Evolutionary conservation across 2,329 filamentous ascomycete species (phyloP), one percentile per base, ranked within the genome.

Genomic region (Didymosphaeria variabile): DNA sequence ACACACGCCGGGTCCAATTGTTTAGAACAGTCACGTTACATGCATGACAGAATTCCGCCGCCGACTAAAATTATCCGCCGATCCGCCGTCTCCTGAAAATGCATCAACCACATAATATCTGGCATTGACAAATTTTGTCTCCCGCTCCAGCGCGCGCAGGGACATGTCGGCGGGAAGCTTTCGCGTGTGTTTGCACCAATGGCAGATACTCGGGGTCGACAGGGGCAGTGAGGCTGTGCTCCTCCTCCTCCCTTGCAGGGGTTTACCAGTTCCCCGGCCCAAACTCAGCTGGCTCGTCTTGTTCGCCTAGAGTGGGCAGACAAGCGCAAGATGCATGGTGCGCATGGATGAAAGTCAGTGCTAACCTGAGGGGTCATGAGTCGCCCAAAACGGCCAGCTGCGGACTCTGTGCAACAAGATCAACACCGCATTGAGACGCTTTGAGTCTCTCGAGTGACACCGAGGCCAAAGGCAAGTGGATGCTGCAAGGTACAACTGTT

Each of bases 401-500:
- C 62, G 59, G 66, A 66, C 61, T 57, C 62, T 65, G 71, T 72
- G 61, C 60, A 60, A 75, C 70, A 50, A 60, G 54, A 57, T 61
- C 55, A 62, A 58, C 58, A 63, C 67, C 58, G 66, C 64, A 69
- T 74, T 70, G 68, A 71, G 67, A 63, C 67, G 55, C 62, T 71
- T 73, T 67, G 67, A 70, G 67, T 62, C 67, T 59, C n/a, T 64
- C 55, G 59, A 66, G 69, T 75, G 46, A 66, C 71, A 73, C 71
- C 49, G 66, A 55, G 58, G 63, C 68, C 67, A 66, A 66, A 63
- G 59, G 60, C 55, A 66, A 61, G 60, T 64, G 64, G 64, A 52
- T 55, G 66, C 74, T 77, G 76, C 75, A 76, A 77, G 76, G 75
- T 73, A 77, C 74, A 29, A 61, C 55, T 68, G 66, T 62, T 65